Evolutionary conservation across 352 stramenopile species (phyloP), one percentile per base, ranked within the genome.

Genomic region (Pythium apleroticum): DNA sequence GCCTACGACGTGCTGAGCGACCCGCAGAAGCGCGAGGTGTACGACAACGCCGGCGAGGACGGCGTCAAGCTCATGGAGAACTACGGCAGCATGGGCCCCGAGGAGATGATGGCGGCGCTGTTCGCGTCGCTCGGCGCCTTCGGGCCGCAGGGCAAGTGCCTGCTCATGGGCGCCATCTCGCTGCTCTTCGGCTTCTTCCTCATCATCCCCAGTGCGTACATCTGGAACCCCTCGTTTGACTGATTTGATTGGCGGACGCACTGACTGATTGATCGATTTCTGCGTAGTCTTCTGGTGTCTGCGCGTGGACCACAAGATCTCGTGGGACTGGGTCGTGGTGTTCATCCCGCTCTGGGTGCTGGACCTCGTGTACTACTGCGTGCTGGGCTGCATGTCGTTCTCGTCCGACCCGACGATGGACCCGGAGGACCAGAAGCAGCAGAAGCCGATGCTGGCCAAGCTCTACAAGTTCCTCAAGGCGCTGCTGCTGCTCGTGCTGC

Each of bases 1-100:
- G 96, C 96, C 20, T 98, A 98, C 71, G 93, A 98, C 68, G 81
- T 97, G 31, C 78, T 98, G 28, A 86, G 75, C 6, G 92, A 98
- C 74, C 81, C 88, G 25, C 78, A 93, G 60, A 92, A 93, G 71
- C 80, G 85, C 10, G 80, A 92, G 46, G 68, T 95, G 56, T 94
- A 93, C 64, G 86, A 93, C 69, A 80, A 88, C 77, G 81, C 88
- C n/a, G 87, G 87, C 15, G 85, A 95, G 75, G 85, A 95, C 65
- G 87, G 87, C n/a, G 84, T 95, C 50, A 95, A 93, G 71, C 65
- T 95, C 45, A 92, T 95, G 83, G 83, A 93, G 57, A 88, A 95
- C 68, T 93, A 90, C 61, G 81, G 79, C 57, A 89, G 80, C 65
- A 89, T 95, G 81, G 84, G 85, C 63, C 75, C 84, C 3, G 84